Percentiles rank a stretch among this genome's conserved stretches.
Evolutionary conservation across 83 land plant genomes (phyloP).

Genomic region (Isoetes engelmannii): DNA sequence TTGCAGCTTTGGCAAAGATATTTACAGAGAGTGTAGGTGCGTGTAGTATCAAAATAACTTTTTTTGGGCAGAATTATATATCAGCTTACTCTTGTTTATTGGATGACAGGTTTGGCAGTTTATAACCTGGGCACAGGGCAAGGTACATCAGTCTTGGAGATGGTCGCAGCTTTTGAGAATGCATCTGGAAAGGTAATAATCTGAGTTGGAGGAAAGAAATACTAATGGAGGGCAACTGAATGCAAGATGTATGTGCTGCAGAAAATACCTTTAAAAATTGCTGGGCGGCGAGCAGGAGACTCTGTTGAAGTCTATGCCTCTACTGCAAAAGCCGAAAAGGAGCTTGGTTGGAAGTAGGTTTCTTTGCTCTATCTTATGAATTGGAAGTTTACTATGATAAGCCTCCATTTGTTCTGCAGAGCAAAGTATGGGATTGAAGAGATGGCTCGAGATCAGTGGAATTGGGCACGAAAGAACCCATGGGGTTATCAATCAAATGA

Average conservation of each 20-base stretch:
- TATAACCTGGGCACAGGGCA: slow-evolving; percentile 86
- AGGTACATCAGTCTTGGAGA: slow-evolving; percentile 84
- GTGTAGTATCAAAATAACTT: too few species aligned
- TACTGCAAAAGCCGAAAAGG: slow-evolving; percentile 19
- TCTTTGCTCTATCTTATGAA: not conserved
- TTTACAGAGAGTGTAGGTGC: slow-evolving; percentile 47
- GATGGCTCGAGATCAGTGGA: slow-evolving; percentile 75
- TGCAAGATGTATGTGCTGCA: not conserved
- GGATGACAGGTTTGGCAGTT: slow-evolving; percentile 56
- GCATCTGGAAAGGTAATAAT: slow-evolving; percentile 66
- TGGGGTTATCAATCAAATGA: slow-evolving; percentile 11
- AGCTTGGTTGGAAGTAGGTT: slow-evolving; percentile 21
- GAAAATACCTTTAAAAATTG: slow-evolving; percentile 15
- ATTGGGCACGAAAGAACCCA: slow-evolving; percentile 60
- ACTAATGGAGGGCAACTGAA: too few species aligned
- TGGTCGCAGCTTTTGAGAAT: slow-evolving; percentile 87
- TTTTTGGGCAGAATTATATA: not conserved
- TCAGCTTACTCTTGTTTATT: not conserved
- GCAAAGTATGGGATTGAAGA: slow-evolving; percentile 57
- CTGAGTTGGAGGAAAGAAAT: too few species aligned
- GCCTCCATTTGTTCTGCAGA: slow-evolving; percentile 21
- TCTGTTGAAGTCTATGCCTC: slow-evolving; percentile 15
- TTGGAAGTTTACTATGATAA: too few species aligned
- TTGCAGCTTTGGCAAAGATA: slow-evolving; percentile 65
- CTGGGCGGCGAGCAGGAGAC: slow-evolving; percentile 18